phyloP scores from a whole-genome alignment of 2,329 filamentous ascomycete genomes.

The Fusarium solani-melongenae region DNA sequence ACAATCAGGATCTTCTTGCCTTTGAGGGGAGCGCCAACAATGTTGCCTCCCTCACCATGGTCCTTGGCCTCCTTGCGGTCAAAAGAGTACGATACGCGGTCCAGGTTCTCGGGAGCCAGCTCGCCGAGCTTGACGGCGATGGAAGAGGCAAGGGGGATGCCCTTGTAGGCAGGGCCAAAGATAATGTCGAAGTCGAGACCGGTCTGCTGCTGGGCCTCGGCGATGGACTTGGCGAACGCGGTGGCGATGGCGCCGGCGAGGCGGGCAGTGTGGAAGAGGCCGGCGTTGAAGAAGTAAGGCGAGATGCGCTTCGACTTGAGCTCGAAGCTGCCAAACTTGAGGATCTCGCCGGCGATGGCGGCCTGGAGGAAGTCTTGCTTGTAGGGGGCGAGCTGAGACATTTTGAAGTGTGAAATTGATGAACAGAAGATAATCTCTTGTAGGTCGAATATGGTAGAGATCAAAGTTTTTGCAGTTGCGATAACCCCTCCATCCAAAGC shows the following conservation, averaged over 20 bases:
- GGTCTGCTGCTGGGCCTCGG: conserved; percentile 56
- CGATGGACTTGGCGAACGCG: conserved; percentile 80
- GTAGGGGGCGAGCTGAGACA: conserved; percentile 67
- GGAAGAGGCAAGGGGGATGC: conserved; percentile 87
- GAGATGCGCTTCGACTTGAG: conserved; percentile 93
- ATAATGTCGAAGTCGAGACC: conserved; percentile 80
- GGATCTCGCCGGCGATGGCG: conserved; percentile 74
- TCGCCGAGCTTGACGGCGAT: conserved; percentile 80
- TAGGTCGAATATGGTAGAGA: conserved; percentile 1
- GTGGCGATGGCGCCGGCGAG: conserved; percentile 81
- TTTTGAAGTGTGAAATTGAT: conserved; percentile 32
- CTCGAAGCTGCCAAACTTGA: conserved; percentile 86
- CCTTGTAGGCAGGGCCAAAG: conserved; percentile 97
- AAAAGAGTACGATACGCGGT: conserved; percentile 83
- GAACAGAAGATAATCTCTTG: background rate
- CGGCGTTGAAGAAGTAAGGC: conserved; percentile 98
- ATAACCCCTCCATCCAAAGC: conserved; percentile 18
- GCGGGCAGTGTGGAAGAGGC: conserved; percentile 84
- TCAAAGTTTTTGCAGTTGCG: conserved; percentile 31
- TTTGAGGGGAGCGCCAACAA: conserved; percentile 87
- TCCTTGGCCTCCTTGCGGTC: conserved; percentile 97
- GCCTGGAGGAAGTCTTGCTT: conserved; percentile 80
- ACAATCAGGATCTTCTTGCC: conserved; percentile 90
- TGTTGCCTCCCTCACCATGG: conserved; percentile 93
- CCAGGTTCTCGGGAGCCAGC: conserved; percentile 74